Evolutionary conservation across 345 rosid genomes (phyloP).

Genomic region (Eucalyptus sp.): DNA sequence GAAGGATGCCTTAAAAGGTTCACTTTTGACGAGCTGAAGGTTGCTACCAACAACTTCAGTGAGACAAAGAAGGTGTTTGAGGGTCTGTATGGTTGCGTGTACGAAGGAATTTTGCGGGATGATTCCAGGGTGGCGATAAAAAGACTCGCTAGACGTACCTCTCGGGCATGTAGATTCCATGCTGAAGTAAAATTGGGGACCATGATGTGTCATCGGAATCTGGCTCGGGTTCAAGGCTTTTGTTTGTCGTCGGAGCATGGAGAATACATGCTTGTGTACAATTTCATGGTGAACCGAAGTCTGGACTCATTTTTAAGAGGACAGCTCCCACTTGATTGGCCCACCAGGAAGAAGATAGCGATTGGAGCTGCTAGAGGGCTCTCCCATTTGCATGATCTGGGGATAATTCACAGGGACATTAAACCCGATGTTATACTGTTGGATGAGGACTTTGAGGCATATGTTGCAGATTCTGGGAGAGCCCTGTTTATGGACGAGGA

Average conservation of each 20-base stretch:
- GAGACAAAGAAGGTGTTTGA: not conserved
- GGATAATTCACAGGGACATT: not conserved
- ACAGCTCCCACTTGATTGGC: not conserved
- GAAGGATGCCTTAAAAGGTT: not conserved
- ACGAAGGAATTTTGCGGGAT: not conserved
- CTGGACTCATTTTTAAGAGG: not conserved
- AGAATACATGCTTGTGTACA: not conserved
- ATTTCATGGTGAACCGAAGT: not conserved
- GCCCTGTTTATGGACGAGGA: not conserved
- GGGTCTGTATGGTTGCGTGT: not conserved
- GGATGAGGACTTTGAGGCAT: not conserved
- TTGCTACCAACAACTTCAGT: not conserved
- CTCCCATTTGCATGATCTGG: not conserved
- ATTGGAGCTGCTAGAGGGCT: not conserved
- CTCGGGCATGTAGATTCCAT: not conserved
- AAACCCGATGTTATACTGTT: not conserved
- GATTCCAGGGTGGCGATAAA: not conserved
- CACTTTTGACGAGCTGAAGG: not conserved
- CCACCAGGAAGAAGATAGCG: not conserved
- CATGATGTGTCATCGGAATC: not conserved
- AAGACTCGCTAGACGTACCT: not conserved
- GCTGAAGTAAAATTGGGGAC: not conserved
- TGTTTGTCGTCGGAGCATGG: not conserved
- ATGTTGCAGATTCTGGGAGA: not conserved
- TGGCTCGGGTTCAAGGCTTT: not conserved